phyloP scores from a whole-genome alignment of 352 stramenopile species.

The Elongisporangium senticosum region DNA sequence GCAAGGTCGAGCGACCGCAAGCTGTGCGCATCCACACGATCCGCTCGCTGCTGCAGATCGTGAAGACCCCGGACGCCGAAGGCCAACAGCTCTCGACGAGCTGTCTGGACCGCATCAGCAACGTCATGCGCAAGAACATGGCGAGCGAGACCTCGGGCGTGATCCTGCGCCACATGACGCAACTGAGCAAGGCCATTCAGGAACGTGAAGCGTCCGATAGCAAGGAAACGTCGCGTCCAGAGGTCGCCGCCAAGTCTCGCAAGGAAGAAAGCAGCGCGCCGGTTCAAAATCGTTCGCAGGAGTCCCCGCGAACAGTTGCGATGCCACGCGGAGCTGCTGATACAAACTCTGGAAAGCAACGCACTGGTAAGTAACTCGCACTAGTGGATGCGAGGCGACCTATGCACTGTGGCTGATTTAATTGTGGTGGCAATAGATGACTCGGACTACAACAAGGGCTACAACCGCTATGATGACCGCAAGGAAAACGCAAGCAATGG shows the following conservation, averaged over 20 bases:
- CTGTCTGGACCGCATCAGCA: conserved; percentile 38
- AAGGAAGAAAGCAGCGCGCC: conserved; percentile 3
- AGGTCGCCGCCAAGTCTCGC: not conserved
- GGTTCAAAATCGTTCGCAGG: not conserved
- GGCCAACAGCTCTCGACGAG: conserved; percentile 14
- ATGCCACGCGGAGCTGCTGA: conserved; percentile 2
- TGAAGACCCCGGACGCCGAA: conserved; percentile 29
- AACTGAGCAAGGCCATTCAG: conserved; percentile 42
- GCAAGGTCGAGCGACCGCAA: conserved; percentile 26
- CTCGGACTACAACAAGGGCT: not conserved
- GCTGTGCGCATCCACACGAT: conserved; percentile 74
- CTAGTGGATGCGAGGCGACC: not conserved
- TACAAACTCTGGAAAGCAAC: not conserved
- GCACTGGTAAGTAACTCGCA: not conserved
- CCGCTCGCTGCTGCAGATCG: conserved; percentile 60
- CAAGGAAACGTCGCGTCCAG: not conserved
- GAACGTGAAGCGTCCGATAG: conserved; percentile 9
- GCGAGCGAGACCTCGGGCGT: conserved; percentile 43
- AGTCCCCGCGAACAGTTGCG: not conserved
- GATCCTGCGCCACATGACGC: conserved; percentile 54
- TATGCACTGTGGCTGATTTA: not conserved
- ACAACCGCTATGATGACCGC: not conserved
- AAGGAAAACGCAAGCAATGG: not conserved
- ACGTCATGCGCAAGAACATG: conserved; percentile 29
- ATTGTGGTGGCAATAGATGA: not conserved